Conservation (phyloP, 1,284 basidiomycete genomes). For the Malassezia sp. region DNA sequence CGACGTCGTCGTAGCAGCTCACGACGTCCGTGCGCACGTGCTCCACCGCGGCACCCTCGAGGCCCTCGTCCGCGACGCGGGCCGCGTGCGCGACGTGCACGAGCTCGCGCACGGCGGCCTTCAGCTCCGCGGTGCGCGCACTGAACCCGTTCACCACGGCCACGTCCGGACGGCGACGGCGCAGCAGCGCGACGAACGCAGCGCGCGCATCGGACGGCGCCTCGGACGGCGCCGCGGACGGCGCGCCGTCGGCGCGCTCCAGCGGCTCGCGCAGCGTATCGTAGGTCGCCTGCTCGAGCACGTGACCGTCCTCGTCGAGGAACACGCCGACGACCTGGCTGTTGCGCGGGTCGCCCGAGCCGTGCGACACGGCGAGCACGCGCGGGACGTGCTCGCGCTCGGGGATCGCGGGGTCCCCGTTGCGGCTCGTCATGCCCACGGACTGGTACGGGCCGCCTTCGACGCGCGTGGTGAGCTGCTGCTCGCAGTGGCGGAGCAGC, state of each 20-base stretch:
- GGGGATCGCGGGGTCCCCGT: slow-evolving; percentile 47
- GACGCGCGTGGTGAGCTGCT: slow-evolving; percentile 43
- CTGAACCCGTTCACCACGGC: slow-evolving; percentile 69
- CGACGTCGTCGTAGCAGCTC: slow-evolving; percentile 80
- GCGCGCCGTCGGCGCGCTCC: too few species aligned
- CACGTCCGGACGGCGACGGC: slow-evolving; percentile 71
- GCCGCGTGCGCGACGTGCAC: slow-evolving; percentile 51
- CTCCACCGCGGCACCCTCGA: slow-evolving; percentile 19
- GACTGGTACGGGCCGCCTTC: slow-evolving; percentile 60
- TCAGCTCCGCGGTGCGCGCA: slow-evolving; percentile 63
- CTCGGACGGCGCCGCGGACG: slow-evolving; percentile 50
- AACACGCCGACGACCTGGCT: slow-evolving; percentile 77
- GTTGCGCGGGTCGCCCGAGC: slow-evolving; percentile 79
- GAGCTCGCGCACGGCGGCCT: slow-evolving; percentile 53
- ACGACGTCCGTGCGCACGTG: slow-evolving; percentile 52
- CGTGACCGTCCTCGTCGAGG: slow-evolving; percentile 73
- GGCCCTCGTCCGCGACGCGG: slow-evolving; percentile 34
- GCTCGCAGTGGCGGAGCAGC: slow-evolving; percentile 32
- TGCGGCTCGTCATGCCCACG: slow-evolving; percentile 32
- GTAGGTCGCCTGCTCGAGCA: slow-evolving; percentile 75
- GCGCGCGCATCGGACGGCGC: slow-evolving; percentile 48
- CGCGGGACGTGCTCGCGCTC: slow-evolving; percentile 63
- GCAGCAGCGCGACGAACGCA: slow-evolving; percentile 69
- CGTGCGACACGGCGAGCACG: slow-evolving; percentile 86
- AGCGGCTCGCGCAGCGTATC: slow-evolving; percentile 53